These are phyloP conservation scores for Fusarium napiforme DNA, from an alignment of 2,329 filamentous ascomycete genomes.

Conservation along the genomic window DNA sequence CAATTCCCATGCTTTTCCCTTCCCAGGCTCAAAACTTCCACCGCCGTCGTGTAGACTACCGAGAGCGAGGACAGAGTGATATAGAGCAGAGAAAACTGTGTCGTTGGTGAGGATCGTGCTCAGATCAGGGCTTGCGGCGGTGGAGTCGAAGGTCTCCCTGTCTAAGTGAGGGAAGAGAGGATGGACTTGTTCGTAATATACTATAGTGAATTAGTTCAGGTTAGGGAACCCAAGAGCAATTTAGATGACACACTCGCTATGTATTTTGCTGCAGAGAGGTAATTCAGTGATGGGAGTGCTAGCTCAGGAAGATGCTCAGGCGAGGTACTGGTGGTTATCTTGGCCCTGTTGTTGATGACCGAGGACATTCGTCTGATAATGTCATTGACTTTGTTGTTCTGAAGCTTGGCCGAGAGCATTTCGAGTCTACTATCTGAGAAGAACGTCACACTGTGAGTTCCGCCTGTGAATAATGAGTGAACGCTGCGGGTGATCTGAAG, in stretches of 20 bases:
- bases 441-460: slow-evolving; percentile 37
- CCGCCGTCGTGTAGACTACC: slow-evolving; percentile 32
- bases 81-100: slow-evolving; percentile 29
- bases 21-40: slow-evolving; percentile 37
- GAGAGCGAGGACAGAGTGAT: slow-evolving; percentile 33
- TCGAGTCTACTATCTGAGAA: slow-evolving; percentile 38
- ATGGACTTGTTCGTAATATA: slow-evolving; percentile 38
- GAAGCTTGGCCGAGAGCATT: slow-evolving; percentile 30
- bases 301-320: background rate
- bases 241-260: too few species aligned
- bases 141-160: slow-evolving; percentile 18
- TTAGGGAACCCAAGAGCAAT: too few species aligned
- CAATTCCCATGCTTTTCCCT: slow-evolving; percentile 34
- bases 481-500: too few species aligned
- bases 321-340: slow-evolving; percentile 27
- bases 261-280: slow-evolving; percentile 12
- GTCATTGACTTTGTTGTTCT: slow-evolving; percentile 37
- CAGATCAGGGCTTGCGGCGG: background rate
- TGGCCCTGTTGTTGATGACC: slow-evolving; percentile 26
- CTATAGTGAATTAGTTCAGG: background rate
- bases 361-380: slow-evolving; percentile 34
- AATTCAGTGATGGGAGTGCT: background rate
- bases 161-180: slow-evolving; percentile 35
- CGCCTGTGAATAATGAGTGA: background rate
- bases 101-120: background rate